phyloP scores from a whole-genome alignment of 108 stramenopile species.

The Chaetoceros tenuissimus region DNA sequence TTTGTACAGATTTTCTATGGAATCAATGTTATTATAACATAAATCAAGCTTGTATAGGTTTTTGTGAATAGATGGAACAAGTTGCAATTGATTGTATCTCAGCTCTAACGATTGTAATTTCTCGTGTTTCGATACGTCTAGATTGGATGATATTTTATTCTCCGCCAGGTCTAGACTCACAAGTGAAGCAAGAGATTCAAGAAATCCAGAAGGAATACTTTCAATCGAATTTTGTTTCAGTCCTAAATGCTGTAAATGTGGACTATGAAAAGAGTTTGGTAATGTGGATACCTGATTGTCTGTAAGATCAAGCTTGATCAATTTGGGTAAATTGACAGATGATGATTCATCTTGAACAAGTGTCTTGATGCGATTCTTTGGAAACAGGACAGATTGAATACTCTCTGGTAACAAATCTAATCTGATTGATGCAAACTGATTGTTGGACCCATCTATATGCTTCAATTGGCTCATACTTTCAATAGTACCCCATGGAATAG shows the following conservation, averaged over 20 bases:
- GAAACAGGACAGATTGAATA: too few species aligned
- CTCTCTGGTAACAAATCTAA: too few species aligned
- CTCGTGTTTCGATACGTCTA: neutral
- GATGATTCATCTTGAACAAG: too few species aligned
- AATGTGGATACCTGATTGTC: neutral
- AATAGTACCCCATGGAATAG: neutral
- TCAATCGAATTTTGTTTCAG: neutral
- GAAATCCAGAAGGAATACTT: neutral
- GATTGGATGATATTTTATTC: slow-evolving; percentile 1
- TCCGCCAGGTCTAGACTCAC: neutral
- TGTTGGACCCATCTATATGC: too few species aligned
- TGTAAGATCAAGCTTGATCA: neutral
- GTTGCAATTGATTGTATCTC: neutral
- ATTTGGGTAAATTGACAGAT: neutral
- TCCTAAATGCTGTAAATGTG: neutral
- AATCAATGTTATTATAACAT: neutral
- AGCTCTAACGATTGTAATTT: slow-evolving; percentile 2
- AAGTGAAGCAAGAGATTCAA: neutral
- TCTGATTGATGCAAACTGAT: too few species aligned
- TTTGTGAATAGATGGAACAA: neutral
- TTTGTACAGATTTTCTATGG: neutral
- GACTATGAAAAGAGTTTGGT: neutral
- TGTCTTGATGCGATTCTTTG: too few species aligned
- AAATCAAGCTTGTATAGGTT: neutral
- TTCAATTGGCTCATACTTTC: too few species aligned